These are phyloP conservation scores for Sophora flavescens DNA, from an alignment of 306 rosid genomes.

Conservation along the genomic window DNA sequence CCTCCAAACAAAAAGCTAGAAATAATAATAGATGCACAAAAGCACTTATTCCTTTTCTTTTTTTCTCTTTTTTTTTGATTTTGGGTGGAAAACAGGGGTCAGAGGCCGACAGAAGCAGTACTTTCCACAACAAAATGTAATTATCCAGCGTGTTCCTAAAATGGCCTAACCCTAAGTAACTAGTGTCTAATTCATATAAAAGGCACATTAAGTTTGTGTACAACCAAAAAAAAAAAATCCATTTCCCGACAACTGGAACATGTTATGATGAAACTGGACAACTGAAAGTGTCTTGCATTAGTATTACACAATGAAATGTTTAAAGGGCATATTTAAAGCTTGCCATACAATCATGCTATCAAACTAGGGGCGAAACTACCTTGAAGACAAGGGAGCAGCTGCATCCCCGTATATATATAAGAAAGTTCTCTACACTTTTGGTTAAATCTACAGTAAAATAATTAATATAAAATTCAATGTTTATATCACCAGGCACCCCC, in stretches of 20 bases:
- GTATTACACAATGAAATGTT: constrained; percentile 30
- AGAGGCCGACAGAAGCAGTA: not conserved
- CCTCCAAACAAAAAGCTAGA: constrained; percentile 22
- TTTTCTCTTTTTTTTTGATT: not conserved
- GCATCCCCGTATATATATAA: too few relatives aligned
- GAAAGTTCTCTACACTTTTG: not conserved
- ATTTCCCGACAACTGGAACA: constrained; percentile 23
- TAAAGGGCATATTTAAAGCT: constrained; percentile 11
- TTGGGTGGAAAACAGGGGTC: not conserved
- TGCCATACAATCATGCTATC: constrained; percentile 11
- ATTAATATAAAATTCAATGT: not conserved
- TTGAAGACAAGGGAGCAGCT: not conserved
- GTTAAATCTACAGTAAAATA: not conserved
- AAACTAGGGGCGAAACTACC: not conserved
- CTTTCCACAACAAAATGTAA: constrained; percentile 12
- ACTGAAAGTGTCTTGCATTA: not conserved
- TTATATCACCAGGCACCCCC: not conserved
- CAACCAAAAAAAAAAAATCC: not conserved
- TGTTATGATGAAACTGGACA: too few relatives aligned
- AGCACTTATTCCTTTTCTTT: not conserved
- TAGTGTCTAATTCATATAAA: constrained; percentile 7
- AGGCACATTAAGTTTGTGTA: constrained; percentile 8
- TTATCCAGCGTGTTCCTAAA: not conserved
- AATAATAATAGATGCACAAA: constrained; percentile 13
- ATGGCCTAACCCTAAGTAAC: not conserved